Base-by-base conservation (phyloP, 345 rosid genomes). In the Salix brachista region DNA sequence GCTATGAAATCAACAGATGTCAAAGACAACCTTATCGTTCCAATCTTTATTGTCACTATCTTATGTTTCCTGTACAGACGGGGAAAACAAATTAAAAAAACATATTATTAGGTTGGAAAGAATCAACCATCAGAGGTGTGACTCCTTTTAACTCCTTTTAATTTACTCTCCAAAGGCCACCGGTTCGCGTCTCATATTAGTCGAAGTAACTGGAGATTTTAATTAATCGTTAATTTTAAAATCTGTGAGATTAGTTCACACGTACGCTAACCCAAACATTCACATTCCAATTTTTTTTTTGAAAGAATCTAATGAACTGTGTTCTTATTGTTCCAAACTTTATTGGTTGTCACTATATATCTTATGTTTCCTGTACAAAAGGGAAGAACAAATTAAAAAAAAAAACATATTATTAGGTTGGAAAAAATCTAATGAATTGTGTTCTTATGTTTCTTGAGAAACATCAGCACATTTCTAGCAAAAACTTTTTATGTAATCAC, bases 311-410 rank as follows among this genome's bases (percentile, higher is more conserved):
- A 34, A 34, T 5, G 37, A 34, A 34, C 0, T 1, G 6, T 34
- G 6, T 5, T 34, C 73, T 83, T 86, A 1, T 46, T 74, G 6
- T 25, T 70, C 66, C 85, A 77, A 73, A 39, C 72, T 19, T 85
- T 87, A 72, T 70, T 52, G 68, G 36, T 34, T 34, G 37, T 74
- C 87, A 4, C 34, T 23, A 30, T 30, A 30, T 30, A 25, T 84
- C 87, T 44, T 84, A 87, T 39, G 74, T 74, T 52, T 92, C 90
- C 91, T 92, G 88, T 41, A 37, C 1, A 56, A n/a, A 64, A 21
- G n/a, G 37, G 42, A 54, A 69, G 41, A 23, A 16, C 37, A 37
- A 3, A 30, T 39, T 12, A 8, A 41, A 48, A 37, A 8, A 36
- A 2, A 34, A 34, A 0, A 5, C 0, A 23, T 23, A 36, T 36